A percentile compares a stretch with the other conserved stretches of the same genome.
Conservation (phyloP, 768 basidiomycete genomes). For the Russula emetica region DNA sequence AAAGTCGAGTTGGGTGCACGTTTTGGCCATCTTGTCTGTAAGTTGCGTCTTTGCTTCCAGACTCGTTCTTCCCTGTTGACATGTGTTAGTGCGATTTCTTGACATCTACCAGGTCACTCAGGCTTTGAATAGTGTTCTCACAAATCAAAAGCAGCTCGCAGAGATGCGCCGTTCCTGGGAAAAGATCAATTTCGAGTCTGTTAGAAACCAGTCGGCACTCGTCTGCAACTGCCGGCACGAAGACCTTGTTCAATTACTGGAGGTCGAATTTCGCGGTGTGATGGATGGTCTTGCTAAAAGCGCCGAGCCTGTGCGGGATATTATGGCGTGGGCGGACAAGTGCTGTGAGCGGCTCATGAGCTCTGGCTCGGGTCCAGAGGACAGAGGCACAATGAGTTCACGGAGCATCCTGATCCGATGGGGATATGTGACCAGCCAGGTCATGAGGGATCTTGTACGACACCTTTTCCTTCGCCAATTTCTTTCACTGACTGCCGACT, state of each 20-base stretch:
- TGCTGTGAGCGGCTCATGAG: slow-evolving; percentile 84
- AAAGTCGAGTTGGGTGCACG: slow-evolving; percentile 88
- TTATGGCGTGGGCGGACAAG: slow-evolving; percentile 90
- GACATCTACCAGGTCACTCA: slow-evolving; percentile 92
- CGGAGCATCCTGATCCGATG: slow-evolving; percentile 84
- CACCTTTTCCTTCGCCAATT: not conserved
- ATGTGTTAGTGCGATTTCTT: slow-evolving; percentile 70
- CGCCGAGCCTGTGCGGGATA: slow-evolving; percentile 75
- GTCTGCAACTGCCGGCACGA: slow-evolving; percentile 92
- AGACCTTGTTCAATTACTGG: slow-evolving; percentile 77
- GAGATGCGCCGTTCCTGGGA: slow-evolving; percentile 89
- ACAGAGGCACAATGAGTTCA: slow-evolving; percentile 78
- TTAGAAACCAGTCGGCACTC: slow-evolving; percentile 87
- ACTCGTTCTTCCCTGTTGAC: slow-evolving; percentile 22
- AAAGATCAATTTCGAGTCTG: slow-evolving; percentile 86
- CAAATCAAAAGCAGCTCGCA: slow-evolving; percentile 75
- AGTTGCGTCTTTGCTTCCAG: slow-evolving; percentile 36
- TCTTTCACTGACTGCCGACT: slow-evolving; percentile 3
- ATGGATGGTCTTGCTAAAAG: slow-evolving; percentile 69
- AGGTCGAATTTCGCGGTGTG: slow-evolving; percentile 77
- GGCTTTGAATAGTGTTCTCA: slow-evolving; percentile 81
- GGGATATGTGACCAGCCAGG: slow-evolving; percentile 90
- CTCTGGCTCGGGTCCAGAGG: slow-evolving; percentile 58
- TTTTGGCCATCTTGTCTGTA: slow-evolving; percentile 85
- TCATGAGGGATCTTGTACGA: slow-evolving; percentile 85